Evolutionary conservation across 1,139 yeast species (phyloP).

Genomic region (Yamadazyma membranifaciens): DNA sequence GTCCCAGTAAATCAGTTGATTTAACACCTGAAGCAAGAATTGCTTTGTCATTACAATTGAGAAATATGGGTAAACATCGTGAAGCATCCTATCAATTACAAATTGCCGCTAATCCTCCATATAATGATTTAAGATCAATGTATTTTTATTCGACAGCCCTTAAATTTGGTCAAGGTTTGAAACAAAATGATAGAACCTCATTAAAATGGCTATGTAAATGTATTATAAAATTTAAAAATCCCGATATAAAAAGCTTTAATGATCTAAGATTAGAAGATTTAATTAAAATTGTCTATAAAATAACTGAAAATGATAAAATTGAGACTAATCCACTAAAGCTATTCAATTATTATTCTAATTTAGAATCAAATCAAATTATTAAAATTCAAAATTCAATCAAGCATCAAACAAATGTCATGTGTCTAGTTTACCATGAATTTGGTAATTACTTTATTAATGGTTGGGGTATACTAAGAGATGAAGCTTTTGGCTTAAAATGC

Average conservation of each 20-base stretch:
- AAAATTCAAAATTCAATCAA: constrained; percentile 27
- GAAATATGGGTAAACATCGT: constrained; percentile 58
- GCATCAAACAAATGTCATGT: constrained; percentile 28
- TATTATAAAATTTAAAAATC: constrained; percentile 19
- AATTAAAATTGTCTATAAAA: constrained; percentile 24
- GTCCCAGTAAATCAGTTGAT: constrained; percentile 14
- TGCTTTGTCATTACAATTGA: constrained; percentile 50
- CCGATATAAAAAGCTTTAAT: constrained; percentile 23
- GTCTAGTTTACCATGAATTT: constrained; percentile 49
- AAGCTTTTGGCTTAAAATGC: constrained; percentile 55
- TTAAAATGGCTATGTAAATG: constrained; percentile 58
- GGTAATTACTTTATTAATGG: constrained; percentile 63
- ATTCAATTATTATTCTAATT: constrained; percentile 24
- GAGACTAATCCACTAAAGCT: constrained; percentile 31
- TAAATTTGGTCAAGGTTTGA: constrained; percentile 69
- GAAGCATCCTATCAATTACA: constrained; percentile 72
- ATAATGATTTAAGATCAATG: constrained; percentile 61
- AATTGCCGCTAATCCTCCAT: constrained; percentile 59
- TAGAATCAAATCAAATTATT: constrained; percentile 25
- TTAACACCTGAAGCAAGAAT: constrained; percentile 47
- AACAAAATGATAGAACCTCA: constrained; percentile 55
- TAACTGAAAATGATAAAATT: constrained; percentile 22
- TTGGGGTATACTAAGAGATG: constrained; percentile 59
- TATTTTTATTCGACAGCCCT: constrained; percentile 68
- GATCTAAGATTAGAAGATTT: constrained; percentile 32